Base-by-base conservation (phyloP, 768 basidiomycete genomes). In the Amanita exitialis region DNA sequence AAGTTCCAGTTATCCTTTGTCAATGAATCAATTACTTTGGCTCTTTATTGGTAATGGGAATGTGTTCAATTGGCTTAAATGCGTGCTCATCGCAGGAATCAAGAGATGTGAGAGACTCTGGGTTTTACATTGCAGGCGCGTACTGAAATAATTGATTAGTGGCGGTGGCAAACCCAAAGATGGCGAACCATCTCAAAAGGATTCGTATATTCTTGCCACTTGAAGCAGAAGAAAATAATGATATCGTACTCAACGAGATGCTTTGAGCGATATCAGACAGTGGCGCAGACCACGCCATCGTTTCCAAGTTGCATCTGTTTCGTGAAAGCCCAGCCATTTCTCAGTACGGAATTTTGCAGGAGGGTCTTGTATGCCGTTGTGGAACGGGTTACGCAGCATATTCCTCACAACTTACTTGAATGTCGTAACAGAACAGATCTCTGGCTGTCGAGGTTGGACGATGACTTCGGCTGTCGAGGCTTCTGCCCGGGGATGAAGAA, bases 131-230 rank as follows among this genome's bases (percentile, higher is more conserved):
- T 21, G 20, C 8, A 25, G 27, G 18, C n/a, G 23, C 23, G 16
- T 13, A 16, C n/a, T 27, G 35, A 50, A 9, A 42, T 39, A n/a
- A 5, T 27, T 8, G 25, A 16, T 42, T 25, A 18, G 50, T 35
- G 50, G 43, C 50, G 50, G 50, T 44, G 50, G 50, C 50, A 21
- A 51, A 41, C 34, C 42, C 42, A 44, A 37, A 36, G 23, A 41
- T 8, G 49, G 45, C 35, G 21, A 30, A 21, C 30, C 37, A 35
- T 51, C 50, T 44, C 25, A 20, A 44, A 27, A 21, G 42, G 50
- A 51, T 51, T 51, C 50, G 30, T 51, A 25, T 35, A 51, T 36
- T 44, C 25, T 34, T 16, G 50, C 50, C 50, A 51, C 50, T 9
- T 41, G 50, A 36, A n/a, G 39, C 25, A 25, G 12, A 32, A 39